Base-by-base conservation (phyloP, 192 early-diverging fungal genomes). In the Gamsiella multidivaricata region DNA sequence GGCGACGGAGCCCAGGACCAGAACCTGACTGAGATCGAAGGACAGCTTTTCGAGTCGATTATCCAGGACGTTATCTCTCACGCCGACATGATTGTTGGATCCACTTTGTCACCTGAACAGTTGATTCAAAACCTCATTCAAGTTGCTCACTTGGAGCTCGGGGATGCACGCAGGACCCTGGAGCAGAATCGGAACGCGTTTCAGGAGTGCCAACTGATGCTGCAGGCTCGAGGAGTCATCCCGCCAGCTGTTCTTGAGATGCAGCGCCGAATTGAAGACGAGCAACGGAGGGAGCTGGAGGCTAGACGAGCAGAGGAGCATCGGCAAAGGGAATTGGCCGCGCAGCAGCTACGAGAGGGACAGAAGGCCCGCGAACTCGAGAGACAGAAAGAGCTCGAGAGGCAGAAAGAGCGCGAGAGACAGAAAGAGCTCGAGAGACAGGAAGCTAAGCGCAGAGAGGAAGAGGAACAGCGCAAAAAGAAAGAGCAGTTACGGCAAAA, bases 241-340 rank as follows among this genome's bases (percentile, higher is more conserved):
- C 72, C 72, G 5, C 22, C 49, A 2, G 39, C 65, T n/a, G 64
- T 76, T 6, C 29, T 67, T 34, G 64, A 66, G 52, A 61, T 76
- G 43, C 72, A 76, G 29, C 72, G 72, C 3, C 65, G 63, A n/a
- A 68, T 78, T n/a, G 74, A 78, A 23, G 65, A 69, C 15, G 74
- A 78, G 49, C 43, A 45, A 23, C 14, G 36, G 50, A 61, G 20
- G 47, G 61, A 56, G 12, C 42, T 52, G 39, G 74, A 78, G 14
- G 74, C 66, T 25, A 47, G 43, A 25, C 43, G 47, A 22, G 65
- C 54, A 14, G 64, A 78, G 53, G 74, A 78, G n/a, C 74, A 69
- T 34, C 58, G 58, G 14, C 46, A 49, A 25, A 39, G 32, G 25
- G 62, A 62, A 9, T 3, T 55, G 15, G 65, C 15, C 0, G 67